Evolutionary conservation across 495 filamentous ascomycete genomes (phyloP).

Genomic region (Cercophora sp.): DNA sequence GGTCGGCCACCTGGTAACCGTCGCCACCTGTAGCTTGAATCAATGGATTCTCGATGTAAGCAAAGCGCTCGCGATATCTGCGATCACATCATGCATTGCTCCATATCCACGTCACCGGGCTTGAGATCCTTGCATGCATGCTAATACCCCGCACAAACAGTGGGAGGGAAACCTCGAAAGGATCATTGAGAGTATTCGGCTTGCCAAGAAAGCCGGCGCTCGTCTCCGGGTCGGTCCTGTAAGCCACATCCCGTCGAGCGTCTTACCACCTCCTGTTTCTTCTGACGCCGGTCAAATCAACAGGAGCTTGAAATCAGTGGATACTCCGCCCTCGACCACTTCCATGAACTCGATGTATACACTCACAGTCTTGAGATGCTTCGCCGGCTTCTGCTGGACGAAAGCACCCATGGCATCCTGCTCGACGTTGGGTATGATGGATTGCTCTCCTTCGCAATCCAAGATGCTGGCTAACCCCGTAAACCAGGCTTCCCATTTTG

Average conservation of each 20-base stretch:
- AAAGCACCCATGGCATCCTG: conserved; percentile 68
- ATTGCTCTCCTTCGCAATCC: no score
- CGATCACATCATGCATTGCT: neutral
- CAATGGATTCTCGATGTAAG: conserved; percentile 70
- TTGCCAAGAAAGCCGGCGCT: conserved; percentile 67
- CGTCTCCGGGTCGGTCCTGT: conserved; percentile 69
- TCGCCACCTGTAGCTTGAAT: conserved; percentile 47
- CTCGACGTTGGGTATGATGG: conserved; percentile 78
- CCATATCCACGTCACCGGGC: neutral
- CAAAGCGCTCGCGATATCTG: no score
- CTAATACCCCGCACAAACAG: conserved; percentile 51
- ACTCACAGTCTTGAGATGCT: conserved; percentile 74
- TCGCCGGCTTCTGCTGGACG: conserved; percentile 57
- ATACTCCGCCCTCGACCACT: conserved; percentile 68
- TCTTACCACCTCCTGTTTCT: neutral
- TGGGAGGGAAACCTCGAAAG: conserved; percentile 72
- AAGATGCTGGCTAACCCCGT: no score
- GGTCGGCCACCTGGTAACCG: conserved; percentile 36
- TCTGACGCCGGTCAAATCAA: neutral
- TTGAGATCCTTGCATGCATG: neutral
- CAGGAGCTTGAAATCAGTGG: conserved; percentile 48
- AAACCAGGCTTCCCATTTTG: conserved; percentile 60
- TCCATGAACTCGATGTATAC: conserved; percentile 59
- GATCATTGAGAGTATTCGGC: conserved; percentile 69
- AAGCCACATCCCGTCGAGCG: conserved; percentile 4